phyloP scores from a whole-genome alignment of 805 yeast genomes.

The Barnettozyma sucrosica region DNA sequence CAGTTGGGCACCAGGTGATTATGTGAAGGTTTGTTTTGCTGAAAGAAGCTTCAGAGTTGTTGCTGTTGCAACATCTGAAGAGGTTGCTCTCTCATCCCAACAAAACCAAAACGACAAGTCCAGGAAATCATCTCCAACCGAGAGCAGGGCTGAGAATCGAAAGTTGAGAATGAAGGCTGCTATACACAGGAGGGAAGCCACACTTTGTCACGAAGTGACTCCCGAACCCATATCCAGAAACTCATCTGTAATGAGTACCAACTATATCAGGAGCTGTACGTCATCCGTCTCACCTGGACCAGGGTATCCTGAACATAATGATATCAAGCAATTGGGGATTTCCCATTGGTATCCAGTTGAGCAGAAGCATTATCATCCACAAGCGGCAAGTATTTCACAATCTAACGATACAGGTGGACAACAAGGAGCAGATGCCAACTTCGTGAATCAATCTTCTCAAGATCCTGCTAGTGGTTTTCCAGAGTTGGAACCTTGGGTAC shows the following conservation, averaged over 20 bases:
- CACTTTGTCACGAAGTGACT: too few species aligned
- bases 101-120: not conserved
- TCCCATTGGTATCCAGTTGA: not conserved
- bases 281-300: not conserved
- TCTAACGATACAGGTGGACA: not conserved
- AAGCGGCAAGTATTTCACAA: not conserved
- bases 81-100: not conserved
- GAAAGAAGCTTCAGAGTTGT: constrained; percentile 12
- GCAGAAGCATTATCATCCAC: too few species aligned
- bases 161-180: not conserved
- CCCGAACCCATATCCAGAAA: not conserved
- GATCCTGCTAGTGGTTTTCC: not conserved
- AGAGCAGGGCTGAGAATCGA: not conserved
- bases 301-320: not conserved
- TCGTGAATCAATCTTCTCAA: not conserved
- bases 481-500: not conserved
- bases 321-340: too few species aligned
- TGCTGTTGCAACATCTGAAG: constrained; percentile 6
- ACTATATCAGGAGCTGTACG: not conserved
- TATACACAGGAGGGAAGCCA: not conserved
- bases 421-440: not conserved
- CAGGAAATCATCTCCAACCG: not conserved
- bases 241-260: not conserved
- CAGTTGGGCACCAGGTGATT: constrained; percentile 6
- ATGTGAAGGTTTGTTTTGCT: constrained; percentile 10